phyloP scores from a whole-genome alignment of 2,329 filamentous ascomycete genomes.

The Ploettnerulaceae sp. region DNA sequence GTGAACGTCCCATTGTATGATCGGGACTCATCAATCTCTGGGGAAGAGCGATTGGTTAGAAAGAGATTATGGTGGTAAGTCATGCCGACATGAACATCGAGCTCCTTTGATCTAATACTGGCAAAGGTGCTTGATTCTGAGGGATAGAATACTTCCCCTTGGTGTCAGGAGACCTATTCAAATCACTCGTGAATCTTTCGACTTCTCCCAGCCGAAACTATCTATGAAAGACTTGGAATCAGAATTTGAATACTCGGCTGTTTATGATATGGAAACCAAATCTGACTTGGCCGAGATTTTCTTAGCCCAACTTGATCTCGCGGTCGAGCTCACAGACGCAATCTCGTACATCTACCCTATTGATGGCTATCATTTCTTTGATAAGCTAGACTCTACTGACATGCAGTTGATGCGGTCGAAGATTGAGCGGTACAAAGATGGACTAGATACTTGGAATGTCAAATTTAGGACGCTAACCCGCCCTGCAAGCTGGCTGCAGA shows the following conservation, averaged over 20 bases:
- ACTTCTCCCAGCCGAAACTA: constrained; percentile 39
- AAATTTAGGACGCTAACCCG: background rate
- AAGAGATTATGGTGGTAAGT: constrained; percentile 50
- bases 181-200: constrained; percentile 44
- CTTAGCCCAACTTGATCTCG: constrained; percentile 11
- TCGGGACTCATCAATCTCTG: constrained; percentile 32
- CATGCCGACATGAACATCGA: background rate
- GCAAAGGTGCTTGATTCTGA: constrained; percentile 42
- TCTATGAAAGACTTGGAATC: constrained; percentile 42
- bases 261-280: constrained; percentile 45
- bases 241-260: constrained; percentile 42
- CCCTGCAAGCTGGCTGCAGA: background rate
- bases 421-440: background rate
- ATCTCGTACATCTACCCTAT: constrained; percentile 12
- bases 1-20: constrained; percentile 41
- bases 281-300: constrained; percentile 31
- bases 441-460: constrained; percentile 1
- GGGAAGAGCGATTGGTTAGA: constrained; percentile 38
- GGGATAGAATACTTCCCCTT: constrained; percentile 46
- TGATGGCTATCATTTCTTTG: background rate
- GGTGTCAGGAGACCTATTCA: constrained; percentile 48
- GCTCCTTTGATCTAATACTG: background rate
- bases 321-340: constrained; percentile 10
- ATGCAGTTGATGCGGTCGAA: constrained; percentile 5
- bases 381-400: constrained; percentile 3